Conservation (phyloP, 768 basidiomycete genomes). For the Sarcodon aspratus region DNA sequence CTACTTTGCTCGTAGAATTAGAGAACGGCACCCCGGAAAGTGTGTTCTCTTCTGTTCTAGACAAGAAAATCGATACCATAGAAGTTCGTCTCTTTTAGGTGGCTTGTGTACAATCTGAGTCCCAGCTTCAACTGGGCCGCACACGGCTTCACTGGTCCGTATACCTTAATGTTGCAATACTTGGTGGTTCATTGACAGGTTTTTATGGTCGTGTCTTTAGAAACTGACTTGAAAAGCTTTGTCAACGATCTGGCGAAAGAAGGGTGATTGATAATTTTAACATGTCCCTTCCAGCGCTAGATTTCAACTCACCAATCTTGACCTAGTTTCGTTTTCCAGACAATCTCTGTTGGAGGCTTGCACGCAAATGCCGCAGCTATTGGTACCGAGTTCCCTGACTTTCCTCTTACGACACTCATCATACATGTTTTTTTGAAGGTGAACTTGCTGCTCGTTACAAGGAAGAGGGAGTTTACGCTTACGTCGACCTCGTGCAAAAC, state of each 20-base stretch:
- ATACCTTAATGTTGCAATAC: neutral
- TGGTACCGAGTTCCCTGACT: constrained; percentile 25
- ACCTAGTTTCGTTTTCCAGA: constrained; percentile 74
- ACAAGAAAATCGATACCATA: neutral
- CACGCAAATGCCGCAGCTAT: constrained; percentile 75
- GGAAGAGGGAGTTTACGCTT: constrained; percentile 86
- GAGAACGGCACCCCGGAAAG: constrained; percentile 65
- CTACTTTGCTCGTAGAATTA: constrained; percentile 65
- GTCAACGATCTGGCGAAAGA: constrained; percentile 87
- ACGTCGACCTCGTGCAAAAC: constrained; percentile 78
- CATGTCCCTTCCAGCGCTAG: neutral
- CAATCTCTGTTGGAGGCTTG: constrained; percentile 84
- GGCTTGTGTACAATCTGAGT: constrained; percentile 89
- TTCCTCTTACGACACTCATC: neutral
- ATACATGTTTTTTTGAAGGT: constrained; percentile 25
- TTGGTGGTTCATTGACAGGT: neutral
- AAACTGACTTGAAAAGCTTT: constrained; percentile 71
- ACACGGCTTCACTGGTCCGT: constrained; percentile 62
- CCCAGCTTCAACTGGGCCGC: constrained; percentile 92
- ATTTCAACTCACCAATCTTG: constrained; percentile 2
- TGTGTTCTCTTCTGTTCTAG: constrained; percentile 16
- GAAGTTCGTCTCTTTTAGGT: constrained; percentile 27
- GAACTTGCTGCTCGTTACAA: constrained; percentile 75
- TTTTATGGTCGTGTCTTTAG: constrained; percentile 18
- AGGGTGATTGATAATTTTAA: constrained; percentile 36